Percentiles rank a stretch among this genome's conserved stretches.
phyloP scores from a whole-genome alignment of 306 rosid genomes.

The Senna siamea region DNA sequence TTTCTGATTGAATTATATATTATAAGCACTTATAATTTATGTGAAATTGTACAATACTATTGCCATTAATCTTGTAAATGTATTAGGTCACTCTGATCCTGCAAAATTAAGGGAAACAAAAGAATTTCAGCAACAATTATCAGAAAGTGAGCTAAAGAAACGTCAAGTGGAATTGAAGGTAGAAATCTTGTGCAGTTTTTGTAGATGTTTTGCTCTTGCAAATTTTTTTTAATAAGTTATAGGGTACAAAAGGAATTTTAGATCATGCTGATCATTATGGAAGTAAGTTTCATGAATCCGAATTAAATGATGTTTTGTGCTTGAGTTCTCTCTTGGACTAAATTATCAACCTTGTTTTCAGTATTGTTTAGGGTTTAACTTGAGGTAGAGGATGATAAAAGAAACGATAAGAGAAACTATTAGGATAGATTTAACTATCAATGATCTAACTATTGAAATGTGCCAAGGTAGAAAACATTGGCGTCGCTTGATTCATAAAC shows the following conservation, averaged over 20 bases:
- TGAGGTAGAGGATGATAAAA: too few relatives aligned
- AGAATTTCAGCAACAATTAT: conserved; percentile 50
- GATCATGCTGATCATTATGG: not conserved
- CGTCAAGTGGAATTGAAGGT: conserved; percentile 81
- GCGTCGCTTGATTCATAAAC: too few relatives aligned
- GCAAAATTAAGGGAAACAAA: conserved; percentile 70
- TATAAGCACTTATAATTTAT: not conserved
- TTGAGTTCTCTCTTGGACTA: not conserved
- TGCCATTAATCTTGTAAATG: not conserved
- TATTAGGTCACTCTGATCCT: conserved; percentile 83
- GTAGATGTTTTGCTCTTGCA: not conserved
- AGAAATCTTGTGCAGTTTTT: not conserved
- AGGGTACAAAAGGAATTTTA: not conserved
- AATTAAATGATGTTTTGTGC: not conserved
- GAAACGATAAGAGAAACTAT: too few relatives aligned
- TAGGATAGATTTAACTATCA: too few relatives aligned
- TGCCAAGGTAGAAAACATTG: too few relatives aligned
- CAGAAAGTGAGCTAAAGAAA: conserved; percentile 55
- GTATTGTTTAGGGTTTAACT: too few relatives aligned
- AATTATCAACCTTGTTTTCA: not conserved
- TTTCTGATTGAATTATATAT: not conserved
- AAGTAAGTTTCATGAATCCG: not conserved
- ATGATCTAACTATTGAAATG: too few relatives aligned
- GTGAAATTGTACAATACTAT: not conserved
- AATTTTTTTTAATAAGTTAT: not conserved